Base-by-base conservation (phyloP, 768 basidiomycete genomes). In the Mycena latifolia region DNA sequence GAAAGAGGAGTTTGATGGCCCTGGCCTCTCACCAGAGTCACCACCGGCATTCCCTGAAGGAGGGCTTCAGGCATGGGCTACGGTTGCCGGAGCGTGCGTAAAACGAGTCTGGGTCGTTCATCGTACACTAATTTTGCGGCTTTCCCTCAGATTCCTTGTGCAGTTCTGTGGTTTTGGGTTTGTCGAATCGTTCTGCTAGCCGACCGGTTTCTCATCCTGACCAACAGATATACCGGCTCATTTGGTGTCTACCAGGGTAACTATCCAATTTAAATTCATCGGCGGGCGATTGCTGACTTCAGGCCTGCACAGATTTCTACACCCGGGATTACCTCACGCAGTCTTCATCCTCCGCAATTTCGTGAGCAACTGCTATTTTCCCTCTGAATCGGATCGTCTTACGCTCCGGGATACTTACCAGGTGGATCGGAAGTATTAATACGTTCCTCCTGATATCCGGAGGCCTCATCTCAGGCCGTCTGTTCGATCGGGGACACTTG, bases 401-500 rank as follows among this genome's bases (percentile, higher is more conserved):
- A 39, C 18, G 9, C 18, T 18, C 17, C 39, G 15, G 6, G 6
- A 5, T 39, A 39, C 9, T 12, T 5, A 5, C 17, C 18, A 80
- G 76, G 29, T 80, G 75, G 77, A 76, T 88, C 28, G 88, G 86
- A 7, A 82, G 84, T n/a, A 72, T 78, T 17, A 84, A 85, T 60
- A 77, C 80, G 6, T 82, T 82, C 55, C 73, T 85, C n/a, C 74
- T 83, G 4, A 78, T 85, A 25, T 73, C 80, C 5, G 76, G 76
- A 22, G 84, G 84, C 0, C 72, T 85, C 28, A 35, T 81, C 22
- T 74, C 77, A 0, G 86, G 86, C 37, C 76, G 79, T 25, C 51
- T 84, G 15, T 85, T 84, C 63, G 86, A 87, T 43, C 77, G 78
- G 31, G 86, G 86, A 55, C 78, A 84, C 66, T 85, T 83, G 81